A percentile compares a stretch with the other conserved stretches of the same genome.
phyloP scores from a whole-genome alignment of 2,329 filamentous ascomycete species.

The Didymella exigua region DNA sequence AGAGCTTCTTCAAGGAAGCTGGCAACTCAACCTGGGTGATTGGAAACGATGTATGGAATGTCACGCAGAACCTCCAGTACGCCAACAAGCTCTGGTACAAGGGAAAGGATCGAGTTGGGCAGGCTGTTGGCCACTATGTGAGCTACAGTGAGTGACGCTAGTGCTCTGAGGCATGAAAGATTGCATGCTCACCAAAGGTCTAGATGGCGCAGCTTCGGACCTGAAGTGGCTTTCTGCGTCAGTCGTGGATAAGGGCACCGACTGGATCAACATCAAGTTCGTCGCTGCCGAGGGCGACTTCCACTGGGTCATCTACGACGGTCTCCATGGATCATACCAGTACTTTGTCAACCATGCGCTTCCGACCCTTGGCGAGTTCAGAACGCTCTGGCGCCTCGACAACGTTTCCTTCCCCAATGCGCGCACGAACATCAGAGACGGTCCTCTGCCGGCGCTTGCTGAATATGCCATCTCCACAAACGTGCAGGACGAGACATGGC shows the following conservation, averaged over 20 bases:
- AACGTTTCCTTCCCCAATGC: conserved; percentile 57
- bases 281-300: conserved; percentile 56
- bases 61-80: conserved; percentile 48
- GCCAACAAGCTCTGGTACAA: conserved; percentile 52
- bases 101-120: conserved; percentile 50
- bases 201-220: conserved; percentile 56
- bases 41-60: conserved; percentile 52
- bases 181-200: conserved; percentile 18
- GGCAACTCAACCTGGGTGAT: conserved; percentile 46
- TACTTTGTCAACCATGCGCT: conserved; percentile 60
- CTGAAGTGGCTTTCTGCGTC: conserved; percentile 56
- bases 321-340: conserved; percentile 60
- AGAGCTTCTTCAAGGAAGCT: conserved; percentile 43
- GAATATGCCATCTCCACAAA: conserved; percentile 55
- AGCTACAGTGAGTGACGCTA: conserved; percentile 49
- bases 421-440: conserved; percentile 55
- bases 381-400: conserved; percentile 58
- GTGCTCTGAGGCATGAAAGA: too few relatives aligned
- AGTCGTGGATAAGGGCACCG: conserved; percentile 49
- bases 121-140: conserved; percentile 53
- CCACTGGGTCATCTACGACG: conserved; percentile 59
- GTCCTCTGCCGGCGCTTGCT: conserved; percentile 51
- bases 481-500: conserved; percentile 62
- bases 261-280: conserved; percentile 58
- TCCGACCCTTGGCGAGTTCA: conserved; percentile 57